Conservation (phyloP, 306 rosid species). For the Rubus idaeus region DNA sequence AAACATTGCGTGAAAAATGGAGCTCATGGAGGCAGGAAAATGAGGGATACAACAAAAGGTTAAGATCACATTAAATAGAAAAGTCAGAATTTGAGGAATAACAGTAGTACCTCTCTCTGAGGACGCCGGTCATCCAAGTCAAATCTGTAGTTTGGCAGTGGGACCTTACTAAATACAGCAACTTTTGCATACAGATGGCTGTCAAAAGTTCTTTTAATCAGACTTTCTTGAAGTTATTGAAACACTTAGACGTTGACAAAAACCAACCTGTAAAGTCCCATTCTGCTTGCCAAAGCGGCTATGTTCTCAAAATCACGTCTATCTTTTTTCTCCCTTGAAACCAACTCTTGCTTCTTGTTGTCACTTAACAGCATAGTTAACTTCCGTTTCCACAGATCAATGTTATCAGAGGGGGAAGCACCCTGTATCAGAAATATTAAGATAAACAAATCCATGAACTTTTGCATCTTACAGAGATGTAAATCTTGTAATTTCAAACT, state of each 20-base stretch:
- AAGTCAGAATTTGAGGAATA: not conserved
- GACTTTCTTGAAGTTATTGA: constrained; percentile 7
- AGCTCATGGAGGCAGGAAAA: not conserved
- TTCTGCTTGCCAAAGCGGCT: constrained; percentile 64
- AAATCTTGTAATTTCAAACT: not conserved
- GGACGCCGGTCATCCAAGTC: constrained; percentile 93
- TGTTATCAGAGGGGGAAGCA: constrained; percentile 37
- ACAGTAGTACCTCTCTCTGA: constrained; percentile 74
- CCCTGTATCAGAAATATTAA: constrained; percentile 38
- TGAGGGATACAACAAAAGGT: not conserved
- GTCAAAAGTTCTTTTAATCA: constrained; percentile 38
- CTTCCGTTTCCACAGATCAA: constrained; percentile 63
- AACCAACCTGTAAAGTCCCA: constrained; percentile 79
- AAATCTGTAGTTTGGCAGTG: constrained; percentile 91
- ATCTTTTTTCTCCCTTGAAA: constrained; percentile 82
- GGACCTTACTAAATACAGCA: constrained; percentile 82
- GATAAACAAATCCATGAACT: not conserved
- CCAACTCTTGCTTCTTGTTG: constrained; percentile 67
- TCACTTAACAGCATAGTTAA: constrained; percentile 54
- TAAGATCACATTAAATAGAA: not conserved
- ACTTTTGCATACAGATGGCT: constrained; percentile 84
- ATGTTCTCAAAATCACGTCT: constrained; percentile 74
- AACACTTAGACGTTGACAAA: constrained; percentile 8
- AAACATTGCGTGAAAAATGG: not conserved
- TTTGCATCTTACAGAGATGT: not conserved